These are phyloP conservation scores for Coemansia furcata DNA, from an alignment of 192 early-diverging fungal genomes.

Conservation along the genomic window DNA sequence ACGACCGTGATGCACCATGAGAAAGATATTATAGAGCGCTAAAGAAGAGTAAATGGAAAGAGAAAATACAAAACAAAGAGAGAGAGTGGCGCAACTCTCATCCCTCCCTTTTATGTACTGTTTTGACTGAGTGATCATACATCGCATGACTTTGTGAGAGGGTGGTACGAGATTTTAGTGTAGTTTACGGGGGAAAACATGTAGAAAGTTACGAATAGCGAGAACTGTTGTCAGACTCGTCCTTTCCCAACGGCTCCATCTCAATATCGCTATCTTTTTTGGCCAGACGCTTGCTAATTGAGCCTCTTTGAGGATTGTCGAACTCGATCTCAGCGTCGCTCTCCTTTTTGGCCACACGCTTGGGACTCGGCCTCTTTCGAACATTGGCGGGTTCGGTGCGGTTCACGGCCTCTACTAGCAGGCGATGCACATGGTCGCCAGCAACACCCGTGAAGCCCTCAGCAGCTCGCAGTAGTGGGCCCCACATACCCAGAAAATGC, in stretches of 20 bases:
- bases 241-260: conserved; percentile 23
- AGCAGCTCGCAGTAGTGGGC: conserved; percentile 57
- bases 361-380: background rate
- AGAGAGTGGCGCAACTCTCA: background rate
- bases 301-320: background rate
- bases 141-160: no score
- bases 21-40: background rate
- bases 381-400: conserved; percentile 40
- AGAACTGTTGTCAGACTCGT: no score
- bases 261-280: conserved; percentile 17
- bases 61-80: background rate
- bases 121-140: no score
- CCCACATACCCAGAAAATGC: conserved; percentile 65
- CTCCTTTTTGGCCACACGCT: background rate
- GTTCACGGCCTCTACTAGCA: conserved; percentile 53
- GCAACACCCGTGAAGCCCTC: conserved; percentile 47
- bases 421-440: conserved; percentile 45
- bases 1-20: conserved; percentile 11
- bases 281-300: background rate
- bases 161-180: no score
- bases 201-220: background rate
- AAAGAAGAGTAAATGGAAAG: background rate
- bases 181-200: background rate
- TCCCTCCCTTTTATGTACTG: no score
- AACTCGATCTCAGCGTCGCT: background rate